Percentiles rank a stretch among this genome's conserved stretches.
These are phyloP conservation scores for Aleurites moluccanus DNA, from an alignment of 441 rosid species.

Conservation along the genomic window DNA sequence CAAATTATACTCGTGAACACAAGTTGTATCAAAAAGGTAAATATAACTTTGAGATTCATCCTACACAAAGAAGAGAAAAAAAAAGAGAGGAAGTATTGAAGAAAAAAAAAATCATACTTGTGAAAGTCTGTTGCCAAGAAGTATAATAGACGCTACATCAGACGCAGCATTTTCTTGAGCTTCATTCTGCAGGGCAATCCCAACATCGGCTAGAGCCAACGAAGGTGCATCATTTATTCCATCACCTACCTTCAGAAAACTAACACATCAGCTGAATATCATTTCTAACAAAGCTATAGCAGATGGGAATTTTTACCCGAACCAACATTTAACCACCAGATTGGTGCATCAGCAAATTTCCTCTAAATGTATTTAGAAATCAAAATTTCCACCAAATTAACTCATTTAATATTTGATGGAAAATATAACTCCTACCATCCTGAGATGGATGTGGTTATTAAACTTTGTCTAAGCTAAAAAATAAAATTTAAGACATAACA, in stretches of 20 bases:
- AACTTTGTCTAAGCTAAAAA: background rate
- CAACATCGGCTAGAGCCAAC: slow-evolving; percentile 90
- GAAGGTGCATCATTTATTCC: slow-evolving; percentile 98
- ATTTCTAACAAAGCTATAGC: slow-evolving; percentile 18
- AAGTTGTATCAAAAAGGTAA: background rate
- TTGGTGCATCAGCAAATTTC: background rate
- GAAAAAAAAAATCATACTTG: slow-evolving; percentile 46
- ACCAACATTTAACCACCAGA: slow-evolving; percentile 7
- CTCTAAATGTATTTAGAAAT: background rate
- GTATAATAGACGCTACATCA: slow-evolving; percentile 84
- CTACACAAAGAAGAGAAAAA: background rate
- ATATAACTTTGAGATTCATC: background rate
- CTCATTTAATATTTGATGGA: background rate
- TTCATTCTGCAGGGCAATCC: slow-evolving; percentile 81
- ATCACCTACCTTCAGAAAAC: slow-evolving; percentile 73
- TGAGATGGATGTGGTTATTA: slow-evolving; percentile 1
- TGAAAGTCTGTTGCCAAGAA: slow-evolving; percentile 80
- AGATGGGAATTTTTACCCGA: background rate
- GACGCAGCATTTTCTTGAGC: slow-evolving; percentile 94
- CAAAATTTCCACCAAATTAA: background rate
- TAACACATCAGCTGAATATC: slow-evolving; percentile 12
- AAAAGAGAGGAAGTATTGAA: background rate
- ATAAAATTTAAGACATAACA: slow-evolving; percentile 18
- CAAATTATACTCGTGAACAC: background rate
- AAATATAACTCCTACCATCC: background rate